Percentiles rank a stretch among this genome's conserved stretches.
phyloP scores from a whole-genome alignment of 1,139 yeast species.

The Suhomyces anneliseae region DNA sequence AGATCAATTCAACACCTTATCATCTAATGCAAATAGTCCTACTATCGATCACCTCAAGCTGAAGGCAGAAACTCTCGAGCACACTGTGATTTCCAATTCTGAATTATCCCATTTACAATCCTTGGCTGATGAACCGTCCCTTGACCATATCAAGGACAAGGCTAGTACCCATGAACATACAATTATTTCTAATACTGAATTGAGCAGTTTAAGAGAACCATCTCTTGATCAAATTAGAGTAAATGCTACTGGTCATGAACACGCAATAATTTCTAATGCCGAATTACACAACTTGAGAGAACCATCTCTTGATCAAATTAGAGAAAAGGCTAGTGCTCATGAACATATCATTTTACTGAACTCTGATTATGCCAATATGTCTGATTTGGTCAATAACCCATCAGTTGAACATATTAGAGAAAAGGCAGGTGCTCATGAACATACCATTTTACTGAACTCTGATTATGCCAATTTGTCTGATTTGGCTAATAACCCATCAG shows the following conservation, averaged over 20 bases:
- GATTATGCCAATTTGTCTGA: conserved; percentile 17
- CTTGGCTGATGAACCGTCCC: conserved; percentile 10
- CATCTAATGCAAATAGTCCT: conserved; percentile 12
- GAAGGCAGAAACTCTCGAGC: conserved; percentile 13
- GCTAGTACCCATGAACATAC: conserved; percentile 19
- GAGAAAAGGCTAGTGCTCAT: conserved; percentile 11
- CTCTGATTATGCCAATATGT: conserved; percentile 16
- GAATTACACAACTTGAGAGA: conserved; percentile 17
- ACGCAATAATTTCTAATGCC: conserved; percentile 3
- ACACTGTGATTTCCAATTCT: conserved; percentile 21
- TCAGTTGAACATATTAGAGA: conserved; percentile 21
- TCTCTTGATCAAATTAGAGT: conserved; percentile 17
- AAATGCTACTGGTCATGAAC: conserved; percentile 14
- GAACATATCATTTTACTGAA: conserved; percentile 6
- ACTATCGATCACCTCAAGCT: conserved; percentile 12
- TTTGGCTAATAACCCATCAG: conserved; percentile 19
- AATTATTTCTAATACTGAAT: conserved; percentile 25
- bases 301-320: conserved; percentile 26
- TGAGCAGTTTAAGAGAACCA: conserved; percentile 21
- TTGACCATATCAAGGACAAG: conserved; percentile 20
- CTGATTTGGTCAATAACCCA: conserved; percentile 19
- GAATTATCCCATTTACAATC: conserved; percentile 16
- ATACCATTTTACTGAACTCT: conserved; percentile 3
- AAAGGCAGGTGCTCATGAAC: conserved; percentile 8
- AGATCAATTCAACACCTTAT: conserved; percentile 13